A percentile compares a stretch with the other conserved stretches of the same genome.
Conservation (phyloP, 176 grass and related monocot genomes). For the Avena eriantha region DNA sequence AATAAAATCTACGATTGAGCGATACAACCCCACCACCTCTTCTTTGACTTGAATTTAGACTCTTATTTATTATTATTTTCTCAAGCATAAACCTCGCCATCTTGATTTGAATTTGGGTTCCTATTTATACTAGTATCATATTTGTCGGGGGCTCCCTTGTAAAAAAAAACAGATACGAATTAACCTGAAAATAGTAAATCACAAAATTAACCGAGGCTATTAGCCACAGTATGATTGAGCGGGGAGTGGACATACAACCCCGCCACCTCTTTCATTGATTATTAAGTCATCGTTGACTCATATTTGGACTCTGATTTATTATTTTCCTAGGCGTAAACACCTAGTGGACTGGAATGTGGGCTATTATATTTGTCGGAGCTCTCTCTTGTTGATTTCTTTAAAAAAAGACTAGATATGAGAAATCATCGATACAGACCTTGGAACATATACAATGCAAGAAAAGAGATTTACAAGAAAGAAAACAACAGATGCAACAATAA, state of each 20-base stretch:
- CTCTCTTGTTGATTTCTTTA: background rate
- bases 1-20: background rate
- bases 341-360: background rate
- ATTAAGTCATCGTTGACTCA: background rate
- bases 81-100: background rate
- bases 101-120: background rate
- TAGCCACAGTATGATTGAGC: background rate
- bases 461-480: background rate
- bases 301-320: background rate
- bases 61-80: background rate
- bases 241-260: background rate
- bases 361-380: background rate
- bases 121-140: background rate
- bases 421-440: background rate
- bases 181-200: constrained; percentile 33
- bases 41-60: background rate
- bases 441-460: background rate
- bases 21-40: background rate
- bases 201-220: constrained; percentile 9
- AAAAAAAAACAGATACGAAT: background rate
- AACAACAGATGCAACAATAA: background rate
- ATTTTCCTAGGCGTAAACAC: background rate
- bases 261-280: background rate
- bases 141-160: background rate
- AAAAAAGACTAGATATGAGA: background rate